Evolutionary conservation across 805 yeast species (phyloP).

Genomic region (Candida michaelii): DNA sequence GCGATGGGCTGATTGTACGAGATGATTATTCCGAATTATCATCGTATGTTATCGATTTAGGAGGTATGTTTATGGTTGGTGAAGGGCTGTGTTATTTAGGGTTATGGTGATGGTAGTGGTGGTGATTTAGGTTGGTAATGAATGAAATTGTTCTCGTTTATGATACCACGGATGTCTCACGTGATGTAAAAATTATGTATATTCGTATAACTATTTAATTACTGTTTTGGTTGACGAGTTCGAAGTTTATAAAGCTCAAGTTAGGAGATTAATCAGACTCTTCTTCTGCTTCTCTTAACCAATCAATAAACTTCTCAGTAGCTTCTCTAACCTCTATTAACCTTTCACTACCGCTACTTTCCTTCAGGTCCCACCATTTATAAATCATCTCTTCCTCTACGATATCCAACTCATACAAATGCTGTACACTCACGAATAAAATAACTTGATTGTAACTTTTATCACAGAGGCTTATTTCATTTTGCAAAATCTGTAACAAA

Average conservation of each 20-base stretch:
- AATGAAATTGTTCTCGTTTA: too few relatives aligned
- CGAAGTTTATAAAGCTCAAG: neutral
- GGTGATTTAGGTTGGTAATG: too few relatives aligned
- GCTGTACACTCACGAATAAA: slow-evolving; percentile 51
- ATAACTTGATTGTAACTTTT: slow-evolving; percentile 48
- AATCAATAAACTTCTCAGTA: slow-evolving; percentile 75
- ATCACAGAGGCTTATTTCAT: slow-evolving; percentile 34
- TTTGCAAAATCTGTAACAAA: slow-evolving; percentile 54
- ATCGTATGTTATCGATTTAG: neutral
- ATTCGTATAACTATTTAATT: too few relatives aligned
- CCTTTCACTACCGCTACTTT: slow-evolving; percentile 36
- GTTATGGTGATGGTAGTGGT: too few relatives aligned
- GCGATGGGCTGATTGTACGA: slow-evolving; percentile 6
- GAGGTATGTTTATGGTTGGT: neutral
- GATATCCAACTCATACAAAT: slow-evolving; percentile 79
- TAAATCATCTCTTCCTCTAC: slow-evolving; percentile 78
- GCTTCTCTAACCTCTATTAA: slow-evolving; percentile 50
- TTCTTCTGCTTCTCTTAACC: slow-evolving; percentile 83
- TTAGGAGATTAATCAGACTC: slow-evolving; percentile 26
- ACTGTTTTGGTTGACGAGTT: slow-evolving; percentile 2
- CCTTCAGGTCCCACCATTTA: slow-evolving; percentile 71
- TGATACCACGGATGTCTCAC: slow-evolving; percentile 18
- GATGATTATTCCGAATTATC: neutral
- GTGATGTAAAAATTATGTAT: slow-evolving; percentile 18
- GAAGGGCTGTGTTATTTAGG: neutral